Conservation (phyloP, 331 rosid genomes). For the Pyracantha coccinea region DNA sequence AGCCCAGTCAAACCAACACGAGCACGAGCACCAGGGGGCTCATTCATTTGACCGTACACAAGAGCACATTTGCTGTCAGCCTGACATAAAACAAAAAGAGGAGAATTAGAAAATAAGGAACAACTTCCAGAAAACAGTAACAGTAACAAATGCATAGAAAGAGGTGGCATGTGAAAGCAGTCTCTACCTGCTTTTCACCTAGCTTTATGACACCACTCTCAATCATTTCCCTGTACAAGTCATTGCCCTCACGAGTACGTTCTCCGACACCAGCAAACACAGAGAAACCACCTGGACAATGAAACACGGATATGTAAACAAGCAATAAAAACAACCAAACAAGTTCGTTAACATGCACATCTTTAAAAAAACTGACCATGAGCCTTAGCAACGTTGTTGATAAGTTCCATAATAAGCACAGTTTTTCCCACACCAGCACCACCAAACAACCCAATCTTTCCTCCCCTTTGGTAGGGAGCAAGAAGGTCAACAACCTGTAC, state of each 20-base stretch:
- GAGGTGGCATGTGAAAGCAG: not conserved
- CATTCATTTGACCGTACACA: slow-evolving; percentile 98
- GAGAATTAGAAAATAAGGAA: not conserved
- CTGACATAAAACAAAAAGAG: slow-evolving; percentile 27
- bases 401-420: slow-evolving; percentile 98
- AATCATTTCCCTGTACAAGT: slow-evolving; percentile 98
- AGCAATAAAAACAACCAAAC: not conserved
- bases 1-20: slow-evolving; percentile 99
- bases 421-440: slow-evolving; percentile 99
- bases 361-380: slow-evolving; percentile 49
- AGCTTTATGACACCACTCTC: slow-evolving; percentile 99
- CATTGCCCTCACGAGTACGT: slow-evolving; percentile 98
- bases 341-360: not conserved
- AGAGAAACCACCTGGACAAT: slow-evolving; percentile 88
- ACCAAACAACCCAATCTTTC: slow-evolving; percentile 98
- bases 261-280: slow-evolving; percentile 99
- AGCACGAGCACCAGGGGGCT: slow-evolving; percentile 99
- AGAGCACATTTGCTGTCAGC: slow-evolving; percentile 97
- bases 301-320: slow-evolving; percentile 1
- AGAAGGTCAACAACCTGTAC: slow-evolving; percentile 89
- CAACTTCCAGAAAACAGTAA: not conserved
- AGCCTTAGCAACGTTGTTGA: slow-evolving; percentile 96
- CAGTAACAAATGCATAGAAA: not conserved
- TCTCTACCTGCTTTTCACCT: slow-evolving; percentile 82
- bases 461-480: slow-evolving; percentile 99